A percentile compares a stretch with the other conserved stretches of the same genome.
phyloP scores from a whole-genome alignment of 2,329 filamentous ascomycete genomes.

The Tolypocladium guangdongense region DNA sequence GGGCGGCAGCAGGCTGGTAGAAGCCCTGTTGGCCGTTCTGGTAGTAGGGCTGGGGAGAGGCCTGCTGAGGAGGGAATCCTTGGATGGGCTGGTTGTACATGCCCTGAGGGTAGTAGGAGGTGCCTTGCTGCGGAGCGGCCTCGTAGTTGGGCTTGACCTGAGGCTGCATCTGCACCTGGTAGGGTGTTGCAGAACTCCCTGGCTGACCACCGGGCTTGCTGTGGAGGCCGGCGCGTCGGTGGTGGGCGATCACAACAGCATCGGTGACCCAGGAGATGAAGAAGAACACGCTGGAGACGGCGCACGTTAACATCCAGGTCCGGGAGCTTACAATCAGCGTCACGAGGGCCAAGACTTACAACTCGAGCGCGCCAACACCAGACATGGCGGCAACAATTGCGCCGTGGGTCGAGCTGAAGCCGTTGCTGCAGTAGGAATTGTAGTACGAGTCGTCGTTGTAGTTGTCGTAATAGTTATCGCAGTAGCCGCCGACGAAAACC shows the following conservation, averaged over 20 bases:
- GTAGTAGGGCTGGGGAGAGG: not conserved
- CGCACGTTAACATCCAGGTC: not conserved
- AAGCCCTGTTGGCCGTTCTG: not conserved
- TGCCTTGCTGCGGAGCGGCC: slow-evolving; percentile 10
- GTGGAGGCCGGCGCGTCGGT: slow-evolving; percentile 32
- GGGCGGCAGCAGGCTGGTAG: not conserved
- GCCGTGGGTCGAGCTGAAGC: not conserved
- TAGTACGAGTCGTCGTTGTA: slow-evolving; percentile 1
- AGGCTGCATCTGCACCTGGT: slow-evolving; percentile 4
- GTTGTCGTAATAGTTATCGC: slow-evolving; percentile 10
- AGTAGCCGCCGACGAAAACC: slow-evolving; percentile 9
- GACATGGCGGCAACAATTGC: slow-evolving; percentile 20
- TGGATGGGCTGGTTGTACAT: slow-evolving; percentile 4
- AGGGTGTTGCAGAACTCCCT: not conserved
- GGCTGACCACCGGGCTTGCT: slow-evolving; percentile 15
- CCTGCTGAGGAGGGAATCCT: slow-evolving; percentile 1
- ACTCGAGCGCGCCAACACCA: slow-evolving; percentile 29
- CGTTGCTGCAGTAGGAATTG: not conserved
- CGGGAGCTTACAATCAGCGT: not conserved
- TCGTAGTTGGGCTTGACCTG: slow-evolving; percentile 2
- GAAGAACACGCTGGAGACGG: slow-evolving; percentile 26
- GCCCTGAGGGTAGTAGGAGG: slow-evolving; percentile 7
- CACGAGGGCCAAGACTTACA: slow-evolving; percentile 22
- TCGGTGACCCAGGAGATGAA: slow-evolving; percentile 29
- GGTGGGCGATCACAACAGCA: slow-evolving; percentile 28